Evolutionary conservation across 1,284 basidiomycete species (phyloP), one percentile per base, ranked within the genome.

Genomic region (Ganoderma sinense): DNA sequence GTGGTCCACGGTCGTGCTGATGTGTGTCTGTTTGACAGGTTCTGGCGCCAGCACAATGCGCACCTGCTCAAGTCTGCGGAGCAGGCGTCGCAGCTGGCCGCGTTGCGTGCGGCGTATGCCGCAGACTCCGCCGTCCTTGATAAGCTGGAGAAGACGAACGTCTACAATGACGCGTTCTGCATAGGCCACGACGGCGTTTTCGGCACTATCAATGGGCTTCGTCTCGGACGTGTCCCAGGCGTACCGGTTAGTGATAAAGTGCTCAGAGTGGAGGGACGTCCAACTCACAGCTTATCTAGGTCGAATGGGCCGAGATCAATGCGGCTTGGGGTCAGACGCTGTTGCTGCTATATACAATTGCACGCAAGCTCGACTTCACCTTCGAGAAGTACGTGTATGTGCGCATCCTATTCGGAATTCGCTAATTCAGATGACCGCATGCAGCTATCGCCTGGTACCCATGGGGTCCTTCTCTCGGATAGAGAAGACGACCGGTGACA

Each of bases 221-320:
- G 98, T 31, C 83, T 99, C 18, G 98, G 98, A 1, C 88, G 97
- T 70, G 89, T 97, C 13, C 91, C 94, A 29, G 88, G 90, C 43
- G 89, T 92, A 43, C 89, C 90, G 20, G 92, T 94, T 75, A 55
- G 89, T 60, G 20, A 13, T 26, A 14, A 26, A 0, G 2, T 20
- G 3, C 18, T 26, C n/a, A 18, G 0, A 16, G 6, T 4, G n/a
- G 36, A 11, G 14, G 20, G 58, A 59, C 7, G 14, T 18, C 18
- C 11, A 8, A 39, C 39, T 61, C 10, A 61, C 3, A 13, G 39
- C 59, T 29, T 58, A 69, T 77, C 0, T 75, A 94, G 88, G 96
- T 99, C 36, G 97, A 99, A 78, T 99, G 97, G 97, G 90, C 95
- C 6, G 98, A 99, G 82, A 97, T 99, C 80, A 99, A 99, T 78